Base-by-base conservation (phyloP, 441 rosid genomes). In the Croton laevigatus region DNA sequence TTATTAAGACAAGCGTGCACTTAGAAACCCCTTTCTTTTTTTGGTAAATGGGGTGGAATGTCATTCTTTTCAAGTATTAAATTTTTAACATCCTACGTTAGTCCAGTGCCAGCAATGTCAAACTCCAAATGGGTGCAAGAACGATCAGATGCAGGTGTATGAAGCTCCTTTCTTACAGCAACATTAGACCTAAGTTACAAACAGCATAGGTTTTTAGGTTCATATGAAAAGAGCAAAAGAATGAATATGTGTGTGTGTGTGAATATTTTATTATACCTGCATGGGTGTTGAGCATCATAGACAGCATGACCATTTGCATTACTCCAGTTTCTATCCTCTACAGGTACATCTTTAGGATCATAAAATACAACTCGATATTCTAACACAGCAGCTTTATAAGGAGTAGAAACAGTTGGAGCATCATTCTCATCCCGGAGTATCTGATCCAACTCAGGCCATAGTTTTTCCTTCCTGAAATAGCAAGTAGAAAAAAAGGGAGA, bases 41-140 rank as follows among this genome's bases (percentile, higher is more conserved):
- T 17, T 20, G 5, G 37, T n/a, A 16, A 59, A 11, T n/a, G 14
- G 17, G 16, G 37, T 13, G 44, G 49, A 20, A 34, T 57, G 16
- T n/a, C 45, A 42, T 7, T 71, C 44, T 65, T 27, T 27, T 19
- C 10, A 11, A 36, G n/a, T 45, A 55, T 16, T 12, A 69, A 16
- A 23, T 8, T 42, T 38, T 34, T 59, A 71, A 64, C 61, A 70
- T 87, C 98, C 87, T 84, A 95, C 99, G 78, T 68, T 16, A 91
- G 85, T 73, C 91, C 94, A 46, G 92, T 89, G 76, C 94, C 94
- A 19, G 89, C 81, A 66, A 93, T 95, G 82, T 95, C 97, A 78
- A 95, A 93, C 77, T 95, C 99, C 86, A 95, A 76, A 84, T 95
- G 99, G 70, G 87, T 95, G 86, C 99, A 95, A 40, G 98, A 95